Base-by-base conservation (phyloP, 2,329 filamentous ascomycete species). In the Colletotrichum spinosum region DNA sequence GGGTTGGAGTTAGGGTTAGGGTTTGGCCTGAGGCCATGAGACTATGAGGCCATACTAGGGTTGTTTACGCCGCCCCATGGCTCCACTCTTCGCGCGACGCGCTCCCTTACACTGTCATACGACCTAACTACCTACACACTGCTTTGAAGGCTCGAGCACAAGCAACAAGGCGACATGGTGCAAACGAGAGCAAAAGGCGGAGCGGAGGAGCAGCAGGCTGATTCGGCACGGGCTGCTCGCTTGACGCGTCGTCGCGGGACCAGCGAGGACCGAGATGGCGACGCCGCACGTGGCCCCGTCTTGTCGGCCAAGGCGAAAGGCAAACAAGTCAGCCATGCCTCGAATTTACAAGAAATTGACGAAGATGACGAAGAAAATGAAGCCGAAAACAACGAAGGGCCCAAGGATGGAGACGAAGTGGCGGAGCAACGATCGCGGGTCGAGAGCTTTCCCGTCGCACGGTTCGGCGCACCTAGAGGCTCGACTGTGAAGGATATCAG, bases 181-280 rank as follows among this genome's bases (percentile, higher is more conserved):
- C 58, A 52, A 17, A 65, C 62, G 5, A 65, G 62, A 44, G 59
- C 62, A 5, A 59, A 48, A n/a, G 39, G 51, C 15, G 58, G 52
- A 13, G 35, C 33, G 6, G 8, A 15, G 6, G 52, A 65, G 11
- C 57, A 38, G 41, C 25, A 34, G 41, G 37, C 13, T 17, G 35
- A 34, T 35, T 52, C 51, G 15, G 49, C 52, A 13, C 38, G 62
- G 13, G n/a, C 17, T 35, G 38, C 48, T 8, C 48, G 58, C 50
- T 37, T 25, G 52, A 49, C 58, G 46, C 62, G 58, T 52, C 62
- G 58, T 8, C 58, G 52, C 3, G 58, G 17, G 13, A 48, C 25
- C 42, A 38, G 17, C 38, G 41, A 56, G 11, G 25, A 25, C 25
- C 25, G 25, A 25, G 25, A 25, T 25, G 33, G 15, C 6, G 33